These are phyloP conservation scores for Phytophthora rubi DNA, from an alignment of 352 stramenopile species.

Conservation along the genomic window DNA sequence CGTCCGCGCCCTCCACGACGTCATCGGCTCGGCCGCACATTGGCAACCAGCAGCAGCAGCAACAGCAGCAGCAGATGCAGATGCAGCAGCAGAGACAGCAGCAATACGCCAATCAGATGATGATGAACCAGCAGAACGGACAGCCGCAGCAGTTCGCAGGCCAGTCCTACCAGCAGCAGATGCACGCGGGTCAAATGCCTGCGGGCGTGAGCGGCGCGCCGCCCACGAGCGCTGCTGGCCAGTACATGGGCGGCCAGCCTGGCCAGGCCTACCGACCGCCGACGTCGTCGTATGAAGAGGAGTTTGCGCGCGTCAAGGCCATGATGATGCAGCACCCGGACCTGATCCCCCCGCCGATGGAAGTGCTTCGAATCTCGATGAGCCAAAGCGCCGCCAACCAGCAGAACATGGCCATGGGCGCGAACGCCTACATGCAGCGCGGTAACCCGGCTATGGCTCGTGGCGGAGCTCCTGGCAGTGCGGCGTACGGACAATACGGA, in stretches of 20 bases:
- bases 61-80: slow-evolving; percentile 43
- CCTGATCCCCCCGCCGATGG: slow-evolving; percentile 86
- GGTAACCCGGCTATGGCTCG: slow-evolving; percentile 68
- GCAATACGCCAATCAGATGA: slow-evolving; percentile 77
- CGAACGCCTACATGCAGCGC: slow-evolving; percentile 70
- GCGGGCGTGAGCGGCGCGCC: slow-evolving; percentile 38
- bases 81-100: slow-evolving; percentile 60
- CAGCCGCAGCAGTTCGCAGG: slow-evolving; percentile 50
- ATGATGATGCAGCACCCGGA: slow-evolving; percentile 91
- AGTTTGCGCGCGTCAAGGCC: slow-evolving; percentile 87
- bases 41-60: slow-evolving; percentile 47
- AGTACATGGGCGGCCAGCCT: slow-evolving; percentile 70
- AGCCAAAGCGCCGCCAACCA: slow-evolving; percentile 65
- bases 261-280: slow-evolving; percentile 59
- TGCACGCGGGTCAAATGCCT: slow-evolving; percentile 52
- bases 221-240: slow-evolving; percentile 44
- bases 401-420: slow-evolving; percentile 63
- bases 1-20: slow-evolving; percentile 46
- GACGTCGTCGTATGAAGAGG: slow-evolving; percentile 83
- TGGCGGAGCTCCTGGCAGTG: slow-evolving; percentile 38
- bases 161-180: slow-evolving; percentile 55
- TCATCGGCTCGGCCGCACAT: slow-evolving; percentile 80
- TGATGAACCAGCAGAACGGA: slow-evolving; percentile 63
- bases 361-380: slow-evolving; percentile 88
- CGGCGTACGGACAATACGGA: slow-evolving; percentile 63